Percentiles rank a stretch among this genome's conserved stretches.
These are phyloP conservation scores for Juncus effusus DNA, from an alignment of 176 grass and related monocot species.

Conservation along the genomic window DNA sequence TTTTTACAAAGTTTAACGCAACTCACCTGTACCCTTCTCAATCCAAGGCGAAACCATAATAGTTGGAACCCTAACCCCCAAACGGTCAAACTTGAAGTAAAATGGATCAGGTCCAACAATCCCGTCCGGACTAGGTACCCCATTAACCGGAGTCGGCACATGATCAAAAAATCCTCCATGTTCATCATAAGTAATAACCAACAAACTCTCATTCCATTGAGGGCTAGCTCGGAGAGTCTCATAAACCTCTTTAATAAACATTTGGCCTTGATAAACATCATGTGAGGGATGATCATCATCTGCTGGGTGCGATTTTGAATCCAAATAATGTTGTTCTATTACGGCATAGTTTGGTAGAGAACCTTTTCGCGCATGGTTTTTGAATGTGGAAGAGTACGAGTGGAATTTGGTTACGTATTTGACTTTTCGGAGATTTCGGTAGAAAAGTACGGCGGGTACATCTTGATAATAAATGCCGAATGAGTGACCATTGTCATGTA, in stretches of 20 bases:
- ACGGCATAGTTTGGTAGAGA: conserved; percentile 77
- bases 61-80: conserved; percentile 73
- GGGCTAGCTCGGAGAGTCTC: conserved; percentile 64
- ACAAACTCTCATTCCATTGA: conserved; percentile 86
- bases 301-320: conserved; percentile 52
- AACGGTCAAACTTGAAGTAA: conserved; percentile 69
- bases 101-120: conserved; percentile 70
- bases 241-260: conserved; percentile 81
- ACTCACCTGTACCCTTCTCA: conserved; percentile 66
- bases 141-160: conserved; percentile 58
- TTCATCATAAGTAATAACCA: conserved; percentile 89
- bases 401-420: conserved; percentile 81
- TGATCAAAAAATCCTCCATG: conserved; percentile 94
- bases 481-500: conserved; percentile 58
- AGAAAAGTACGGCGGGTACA: conserved; percentile 69
- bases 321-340: conserved; percentile 84
- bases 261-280: conserved; percentile 89
- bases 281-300: conserved; percentile 93
- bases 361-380: conserved; percentile 38
- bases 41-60: conserved; percentile 89
- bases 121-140: conserved; percentile 72
- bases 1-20: background rate
- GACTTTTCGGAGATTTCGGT: conserved; percentile 86
- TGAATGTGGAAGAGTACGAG: conserved; percentile 42
- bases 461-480: conserved; percentile 95